Base-by-base conservation (phyloP, 2,329 filamentous ascomycete species). In the Exophiala oligosperma region DNA sequence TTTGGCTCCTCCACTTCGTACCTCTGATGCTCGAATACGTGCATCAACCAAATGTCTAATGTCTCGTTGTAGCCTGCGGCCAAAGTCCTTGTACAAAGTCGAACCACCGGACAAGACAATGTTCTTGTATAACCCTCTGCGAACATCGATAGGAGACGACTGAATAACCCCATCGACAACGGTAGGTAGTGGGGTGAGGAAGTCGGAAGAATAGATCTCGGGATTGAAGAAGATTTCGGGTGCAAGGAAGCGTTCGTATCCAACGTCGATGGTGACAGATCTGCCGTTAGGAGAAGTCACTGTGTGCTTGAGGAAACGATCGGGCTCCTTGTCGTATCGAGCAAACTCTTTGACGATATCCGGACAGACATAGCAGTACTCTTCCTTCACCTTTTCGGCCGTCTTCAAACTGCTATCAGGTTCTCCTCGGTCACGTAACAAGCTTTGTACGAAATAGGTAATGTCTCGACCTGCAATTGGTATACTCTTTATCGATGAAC, bases 201-300 rank as follows among this genome's bases (percentile, higher is more conserved):
- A 99, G 73, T 99, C 94, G 66, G 93, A 97, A 62, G 91, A 96
- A 83, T 97, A 97, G 70, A 99, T 99, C 79, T 99, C 94, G 29
- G 94, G 94, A 77, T 99, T 99, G 85, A 99, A 99, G 79, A 99
- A 99, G 72, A 99, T 99, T 76, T 99, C 94, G 24, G 95, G 95
- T 2, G 94, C 94, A 60, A 99, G 82, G 83, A 99, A 99, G 35
- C 94, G 90, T 76, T 99, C 94, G 77, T 97, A 99, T 53, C 94
- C 94, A 53, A 99, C 90, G 69, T 99, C 95, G 48, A 99, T 91
- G 1, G 81, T 84, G 23, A 93, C 87, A 67, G 90, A 87, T 67
- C 90, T 88, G 63, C 94, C 94, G 67, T 92, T 93, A 26, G 92
- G 88, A 60, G 94, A 87, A 57, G 85, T 86, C 58, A 97, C 92